These are phyloP conservation scores for Quercus robur DNA, from an alignment of 306 rosid species.

Conservation along the genomic window DNA sequence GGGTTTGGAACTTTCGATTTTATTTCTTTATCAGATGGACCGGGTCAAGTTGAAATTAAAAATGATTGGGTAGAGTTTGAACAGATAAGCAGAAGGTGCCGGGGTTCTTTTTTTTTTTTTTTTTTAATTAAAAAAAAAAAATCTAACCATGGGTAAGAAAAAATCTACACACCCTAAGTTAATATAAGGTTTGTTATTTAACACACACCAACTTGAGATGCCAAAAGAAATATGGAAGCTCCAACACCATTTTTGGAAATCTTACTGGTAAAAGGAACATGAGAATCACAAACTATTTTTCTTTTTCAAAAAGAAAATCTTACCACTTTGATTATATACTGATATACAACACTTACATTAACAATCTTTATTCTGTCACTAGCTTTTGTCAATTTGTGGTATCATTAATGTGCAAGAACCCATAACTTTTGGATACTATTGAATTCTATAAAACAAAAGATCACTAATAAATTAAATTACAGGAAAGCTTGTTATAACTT, in stretches of 20 bases:
- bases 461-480: background rate
- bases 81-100: too few relatives aligned
- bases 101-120: too few relatives aligned
- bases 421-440: constrained; percentile 48
- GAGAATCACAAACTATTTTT: background rate
- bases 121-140: too few relatives aligned
- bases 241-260: constrained; percentile 74
- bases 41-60: too few relatives aligned
- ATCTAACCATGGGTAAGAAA: too few relatives aligned
- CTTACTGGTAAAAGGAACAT: constrained; percentile 36
- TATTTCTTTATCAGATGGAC: too few relatives aligned
- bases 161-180: too few relatives aligned
- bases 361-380: constrained; percentile 67
- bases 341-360: constrained; percentile 46
- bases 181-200: too few relatives aligned
- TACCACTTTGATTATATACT: background rate
- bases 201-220: constrained; percentile 86
- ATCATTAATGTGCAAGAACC: constrained; percentile 71
- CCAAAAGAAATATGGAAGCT: constrained; percentile 82
- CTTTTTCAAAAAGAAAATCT: background rate
- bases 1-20: too few relatives aligned
- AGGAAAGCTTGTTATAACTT: background rate
- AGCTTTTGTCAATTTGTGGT: constrained; percentile 58
- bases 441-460: constrained; percentile 49
- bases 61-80: too few relatives aligned